A percentile compares a stretch with the other conserved stretches of the same genome.
Conservation (phyloP, 805 yeast genomes). For the Saturnispora sekii region DNA sequence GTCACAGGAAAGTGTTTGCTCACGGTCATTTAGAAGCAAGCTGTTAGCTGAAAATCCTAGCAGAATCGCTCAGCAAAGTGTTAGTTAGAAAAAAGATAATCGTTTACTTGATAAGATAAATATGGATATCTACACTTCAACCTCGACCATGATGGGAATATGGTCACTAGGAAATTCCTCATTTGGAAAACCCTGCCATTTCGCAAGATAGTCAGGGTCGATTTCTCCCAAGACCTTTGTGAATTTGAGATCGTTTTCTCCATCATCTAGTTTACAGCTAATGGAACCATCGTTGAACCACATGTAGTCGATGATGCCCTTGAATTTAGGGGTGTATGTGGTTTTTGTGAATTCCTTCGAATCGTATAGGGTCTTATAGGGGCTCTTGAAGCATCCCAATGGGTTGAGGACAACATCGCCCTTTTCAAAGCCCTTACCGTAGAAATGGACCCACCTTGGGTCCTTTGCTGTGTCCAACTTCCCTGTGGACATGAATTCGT, state of each 20-base stretch:
- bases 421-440: constrained; percentile 10
- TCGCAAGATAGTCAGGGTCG: constrained; percentile 25
- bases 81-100: neutral
- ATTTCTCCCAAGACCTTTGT: constrained; percentile 44
- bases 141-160: constrained; percentile 23
- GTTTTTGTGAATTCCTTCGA: constrained; percentile 24
- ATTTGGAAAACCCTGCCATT: constrained; percentile 41
- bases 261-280: constrained; percentile 19
- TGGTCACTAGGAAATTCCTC: constrained; percentile 48
- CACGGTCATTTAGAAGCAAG: constrained; percentile 7
- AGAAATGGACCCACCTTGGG: constrained; percentile 14
- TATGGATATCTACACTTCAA: constrained; percentile 12
- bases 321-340: constrained; percentile 40
- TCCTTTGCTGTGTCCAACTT: constrained; percentile 14
- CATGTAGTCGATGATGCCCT: constrained; percentile 48
- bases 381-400: constrained; percentile 19
- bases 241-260: constrained; percentile 28
- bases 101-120: neutral
- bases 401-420: constrained; percentile 9
- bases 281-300: constrained; percentile 30
- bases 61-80: neutral
- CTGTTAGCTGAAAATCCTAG: neutral
- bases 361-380: constrained; percentile 21
- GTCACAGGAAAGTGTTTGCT: constrained; percentile 9
- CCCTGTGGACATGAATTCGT: constrained; percentile 31